Conservation (phyloP, 805 yeast species). For the Candida pseudofarinosa region DNA sequence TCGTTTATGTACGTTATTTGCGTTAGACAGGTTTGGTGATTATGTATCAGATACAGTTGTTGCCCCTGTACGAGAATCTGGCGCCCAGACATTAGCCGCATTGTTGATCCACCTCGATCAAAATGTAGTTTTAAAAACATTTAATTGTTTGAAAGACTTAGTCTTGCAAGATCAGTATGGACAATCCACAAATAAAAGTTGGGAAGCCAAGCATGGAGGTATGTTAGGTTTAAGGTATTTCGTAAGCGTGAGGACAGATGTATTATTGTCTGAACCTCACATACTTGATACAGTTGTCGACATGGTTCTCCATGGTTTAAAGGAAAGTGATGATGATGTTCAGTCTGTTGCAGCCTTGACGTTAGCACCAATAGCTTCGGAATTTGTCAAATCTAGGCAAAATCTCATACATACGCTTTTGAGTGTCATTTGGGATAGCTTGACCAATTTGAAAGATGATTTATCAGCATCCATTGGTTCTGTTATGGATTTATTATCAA, state of each 20-base stretch:
- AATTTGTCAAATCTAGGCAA: conserved; percentile 66
- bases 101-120: conserved; percentile 69
- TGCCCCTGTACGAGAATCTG: conserved; percentile 96
- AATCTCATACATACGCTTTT: conserved; percentile 46
- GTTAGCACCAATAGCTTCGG: conserved; percentile 81
- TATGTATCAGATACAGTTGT: conserved; percentile 96
- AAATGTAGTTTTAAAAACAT: conserved; percentile 55
- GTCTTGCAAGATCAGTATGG: conserved; percentile 58
- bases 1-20: conserved; percentile 78
- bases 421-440: conserved; percentile 84
- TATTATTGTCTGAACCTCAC: conserved; percentile 56
- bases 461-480: conserved; percentile 92
- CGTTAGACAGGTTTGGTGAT: conserved; percentile 94
- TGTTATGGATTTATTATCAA: conserved; percentile 89
- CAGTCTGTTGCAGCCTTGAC: conserved; percentile 97
- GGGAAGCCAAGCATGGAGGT: conserved; percentile 99
- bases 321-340: conserved; percentile 84
- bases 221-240: conserved; percentile 89
- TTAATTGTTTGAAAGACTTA: conserved; percentile 59
- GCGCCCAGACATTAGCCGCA: conserved; percentile 93
- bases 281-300: conserved; percentile 67
- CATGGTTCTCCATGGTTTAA: conserved; percentile 82
- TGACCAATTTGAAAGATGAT: conserved; percentile 84
- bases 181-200: conserved; percentile 45
- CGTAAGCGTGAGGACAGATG: conserved; percentile 82